Conservation (phyloP, 2,329 filamentous ascomycete genomes). For the Cercospora sp. region DNA sequence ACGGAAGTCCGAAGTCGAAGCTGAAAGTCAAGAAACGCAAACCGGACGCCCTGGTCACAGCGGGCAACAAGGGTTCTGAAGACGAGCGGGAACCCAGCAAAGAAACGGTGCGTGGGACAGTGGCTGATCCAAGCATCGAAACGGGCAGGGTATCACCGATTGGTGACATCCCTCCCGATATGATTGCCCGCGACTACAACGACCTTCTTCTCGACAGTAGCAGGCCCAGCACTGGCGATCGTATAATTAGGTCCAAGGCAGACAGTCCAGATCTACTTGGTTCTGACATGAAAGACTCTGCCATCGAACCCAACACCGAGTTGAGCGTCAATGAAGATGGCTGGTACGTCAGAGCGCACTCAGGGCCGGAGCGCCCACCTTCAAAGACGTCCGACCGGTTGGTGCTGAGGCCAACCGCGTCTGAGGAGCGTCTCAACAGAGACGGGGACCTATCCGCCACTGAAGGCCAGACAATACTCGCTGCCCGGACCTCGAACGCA, state of each 20-base stretch:
- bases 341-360: conserved; percentile 28
- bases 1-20: conserved; percentile 42
- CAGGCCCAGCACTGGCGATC: conserved; percentile 36
- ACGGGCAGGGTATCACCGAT: conserved; percentile 31
- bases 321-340: conserved; percentile 30
- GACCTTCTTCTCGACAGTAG: conserved; percentile 22
- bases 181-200: conserved; percentile 3
- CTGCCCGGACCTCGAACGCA: conserved; percentile 14
- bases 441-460: conserved; percentile 18
- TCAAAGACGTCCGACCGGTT: conserved; percentile 30
- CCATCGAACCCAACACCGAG: conserved; percentile 28
- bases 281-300: conserved; percentile 32
- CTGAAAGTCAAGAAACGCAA: conserved; percentile 42
- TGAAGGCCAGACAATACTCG: conserved; percentile 11
- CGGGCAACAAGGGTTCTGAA: conserved; percentile 51
- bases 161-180: conserved; percentile 24
- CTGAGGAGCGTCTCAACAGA: conserved; percentile 31
- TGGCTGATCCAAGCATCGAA: conserved; percentile 25
- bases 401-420: conserved; percentile 37
- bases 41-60: conserved; percentile 20
- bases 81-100: conserved; percentile 51
- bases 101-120: conserved; percentile 26
- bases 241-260: conserved; percentile 29
- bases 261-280: conserved; percentile 15
- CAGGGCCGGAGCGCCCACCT: conserved; percentile 23